A percentile compares a stretch with the other conserved stretches of the same genome.
Evolutionary conservation across 2,329 filamentous ascomycete species (phyloP).

Genomic region (Myotisia sp.): DNA sequence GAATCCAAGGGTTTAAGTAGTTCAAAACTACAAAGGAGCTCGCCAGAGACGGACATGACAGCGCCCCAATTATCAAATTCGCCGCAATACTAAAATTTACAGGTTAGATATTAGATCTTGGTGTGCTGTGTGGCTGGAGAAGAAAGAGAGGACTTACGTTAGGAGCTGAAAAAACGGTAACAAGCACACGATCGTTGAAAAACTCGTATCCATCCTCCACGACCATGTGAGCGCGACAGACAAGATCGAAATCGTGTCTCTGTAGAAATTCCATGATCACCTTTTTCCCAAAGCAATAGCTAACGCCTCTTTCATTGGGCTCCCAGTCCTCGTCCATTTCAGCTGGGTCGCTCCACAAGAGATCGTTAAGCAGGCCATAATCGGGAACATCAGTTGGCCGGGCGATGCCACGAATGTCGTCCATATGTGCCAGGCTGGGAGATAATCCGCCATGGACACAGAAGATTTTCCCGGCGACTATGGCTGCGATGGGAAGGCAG

Average conservation of each 20-base stretch:
- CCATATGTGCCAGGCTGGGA: slow-evolving; percentile 87
- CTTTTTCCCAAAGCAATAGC: slow-evolving; percentile 96
- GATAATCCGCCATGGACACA: slow-evolving; percentile 92
- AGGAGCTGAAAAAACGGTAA: slow-evolving; percentile 93
- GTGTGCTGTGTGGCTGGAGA: slow-evolving; percentile 1
- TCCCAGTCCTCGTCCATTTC: slow-evolving; percentile 99
- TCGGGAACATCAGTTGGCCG: slow-evolving; percentile 94
- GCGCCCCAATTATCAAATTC: slow-evolving; percentile 99
- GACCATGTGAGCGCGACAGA: slow-evolving; percentile 97
- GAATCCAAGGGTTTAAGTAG: slow-evolving; percentile 92
- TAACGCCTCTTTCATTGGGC: slow-evolving; percentile 89
- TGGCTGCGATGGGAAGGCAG: slow-evolving; percentile 85
- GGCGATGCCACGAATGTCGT: slow-evolving; percentile 91
- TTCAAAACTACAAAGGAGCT: slow-evolving; percentile 93
- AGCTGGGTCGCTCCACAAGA: slow-evolving; percentile 93
- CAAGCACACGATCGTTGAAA: slow-evolving; percentile 85
- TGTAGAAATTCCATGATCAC: slow-evolving; percentile 94
- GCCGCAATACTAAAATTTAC: slow-evolving; percentile 70
- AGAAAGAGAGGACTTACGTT: slow-evolving; percentile 53
- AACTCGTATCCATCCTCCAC: slow-evolving; percentile 99
- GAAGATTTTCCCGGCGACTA: slow-evolving; percentile 94
- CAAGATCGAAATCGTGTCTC: slow-evolving; percentile 89
- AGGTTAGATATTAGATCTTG: slow-evolving; percentile 4
- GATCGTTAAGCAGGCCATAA: slow-evolving; percentile 85
- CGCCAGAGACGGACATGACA: slow-evolving; percentile 91